Evolutionary conservation across 2,329 filamentous ascomycete species (phyloP).

Genomic region (Aspergillus sp.): DNA sequence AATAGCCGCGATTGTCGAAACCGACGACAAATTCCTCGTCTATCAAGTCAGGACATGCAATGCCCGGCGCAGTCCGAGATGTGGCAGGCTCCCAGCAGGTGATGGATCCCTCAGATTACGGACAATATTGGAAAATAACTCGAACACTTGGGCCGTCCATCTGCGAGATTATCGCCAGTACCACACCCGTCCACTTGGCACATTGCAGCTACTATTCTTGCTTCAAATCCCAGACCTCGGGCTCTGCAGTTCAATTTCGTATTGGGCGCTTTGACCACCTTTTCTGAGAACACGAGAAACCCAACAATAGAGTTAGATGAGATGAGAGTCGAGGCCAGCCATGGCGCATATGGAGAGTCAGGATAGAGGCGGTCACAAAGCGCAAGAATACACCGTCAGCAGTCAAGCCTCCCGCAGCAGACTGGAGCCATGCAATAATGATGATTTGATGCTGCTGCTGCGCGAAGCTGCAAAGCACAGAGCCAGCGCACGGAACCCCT

Average conservation of each 20-base stretch:
- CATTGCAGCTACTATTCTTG: background rate
- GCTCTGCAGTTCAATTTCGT: background rate
- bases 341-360: background rate
- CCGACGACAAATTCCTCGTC: no score
- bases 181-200: background rate
- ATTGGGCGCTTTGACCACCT: background rate
- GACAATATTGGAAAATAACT: background rate
- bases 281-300: background rate
- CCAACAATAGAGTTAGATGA: background rate
- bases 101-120: background rate
- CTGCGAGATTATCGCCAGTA: background rate
- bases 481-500: background rate
- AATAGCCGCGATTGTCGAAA: background rate
- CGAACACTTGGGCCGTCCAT: background rate
- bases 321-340: background rate
- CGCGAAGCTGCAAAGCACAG: background rate
- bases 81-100: background rate
- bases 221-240: background rate
- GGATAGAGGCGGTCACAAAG: background rate
- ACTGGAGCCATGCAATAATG: background rate
- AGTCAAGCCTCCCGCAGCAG: background rate
- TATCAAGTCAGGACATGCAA: background rate
- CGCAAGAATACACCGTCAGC: background rate
- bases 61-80: background rate
- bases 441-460: background rate